Base-by-base conservation (phyloP, 768 basidiomycete genomes). In the Boletus fagicola region DNA sequence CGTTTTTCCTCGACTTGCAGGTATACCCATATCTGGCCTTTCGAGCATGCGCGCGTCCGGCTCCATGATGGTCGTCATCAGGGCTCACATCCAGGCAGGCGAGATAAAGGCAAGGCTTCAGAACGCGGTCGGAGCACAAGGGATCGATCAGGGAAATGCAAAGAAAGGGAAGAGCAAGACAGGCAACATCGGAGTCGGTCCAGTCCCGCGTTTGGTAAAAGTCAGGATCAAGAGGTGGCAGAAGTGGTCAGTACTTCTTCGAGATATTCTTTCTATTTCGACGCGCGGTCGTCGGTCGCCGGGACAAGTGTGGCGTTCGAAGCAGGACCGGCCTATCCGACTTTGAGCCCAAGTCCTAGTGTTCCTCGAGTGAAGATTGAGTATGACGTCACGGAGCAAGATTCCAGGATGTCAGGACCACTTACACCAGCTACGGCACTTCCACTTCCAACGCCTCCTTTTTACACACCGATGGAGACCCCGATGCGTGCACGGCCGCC, bases 11-110 rank as follows among this genome's bases (percentile, higher is more conserved):
- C 28, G 26, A 28, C 40, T 31, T 28, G 18, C 60, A 94, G 93
- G 60, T 98, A 97, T 75, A 87, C 89, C 57, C 90, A 98, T 69
- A 97, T 98, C 56, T 98, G 94, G 92, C 96, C 96, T 0, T 98
- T 94, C 62, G 94, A 96, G 68, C 93, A 95, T 66, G 89, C 95
- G 22, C 87, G 96, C 39, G 94, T 98, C 5, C 81, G 87, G 47
- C 77, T 98, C 10, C 72, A 72, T 24, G 72, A 72, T 44, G 58
- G 51, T 76, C 80, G 57, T 66, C 68, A 58, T 64, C 70, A 62
- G 45, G 72, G 70, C 24, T 73, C 68, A 18, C 68, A 72, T 51
- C 51, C 28, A 2, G 61, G 65, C 31, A 73, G 58, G 53, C 63
- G 67, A 24, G 59, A 59, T 28, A 69, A 60, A 48, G 46, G 54